A percentile compares a stretch with the other conserved stretches of the same genome.
Evolutionary conservation across 164 flowering plant genomes (phyloP).

Genomic region (Kalanchoe fedtschenkoi): DNA sequence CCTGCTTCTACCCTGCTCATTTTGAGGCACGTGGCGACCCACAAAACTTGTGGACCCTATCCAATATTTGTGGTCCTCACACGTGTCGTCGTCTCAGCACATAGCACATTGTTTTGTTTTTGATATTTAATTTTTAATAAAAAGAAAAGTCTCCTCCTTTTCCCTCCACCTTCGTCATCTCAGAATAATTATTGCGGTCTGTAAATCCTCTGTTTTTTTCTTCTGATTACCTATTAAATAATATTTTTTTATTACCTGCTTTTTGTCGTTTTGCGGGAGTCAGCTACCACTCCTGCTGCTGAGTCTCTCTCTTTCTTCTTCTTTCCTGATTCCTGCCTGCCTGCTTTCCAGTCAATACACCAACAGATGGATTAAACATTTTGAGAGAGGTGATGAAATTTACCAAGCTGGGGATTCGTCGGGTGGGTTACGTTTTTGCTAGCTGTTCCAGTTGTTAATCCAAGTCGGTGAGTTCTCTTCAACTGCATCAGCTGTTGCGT

Average conservation of each 20-base stretch:
- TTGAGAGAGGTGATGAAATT: background rate
- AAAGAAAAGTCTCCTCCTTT: conserved; percentile 2
- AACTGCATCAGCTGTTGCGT: background rate
- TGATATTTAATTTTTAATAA: too few relatives aligned
- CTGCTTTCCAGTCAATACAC: background rate
- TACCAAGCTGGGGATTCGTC: background rate
- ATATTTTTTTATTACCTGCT: background rate
- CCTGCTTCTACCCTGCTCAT: background rate
- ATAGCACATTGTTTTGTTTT: background rate
- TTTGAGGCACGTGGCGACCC: background rate
- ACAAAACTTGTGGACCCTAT: background rate
- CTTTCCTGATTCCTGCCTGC: background rate
- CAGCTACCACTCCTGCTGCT: background rate
- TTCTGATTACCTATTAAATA: background rate
- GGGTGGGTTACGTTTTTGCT: background rate
- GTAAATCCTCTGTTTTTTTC: background rate
- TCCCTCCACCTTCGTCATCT: too few relatives aligned
- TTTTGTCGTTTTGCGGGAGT: conserved; percentile 5
- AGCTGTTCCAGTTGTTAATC: background rate
- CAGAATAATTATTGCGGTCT: too few relatives aligned
- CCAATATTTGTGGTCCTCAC: background rate
- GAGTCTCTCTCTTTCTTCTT: background rate
- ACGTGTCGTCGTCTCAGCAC: background rate
- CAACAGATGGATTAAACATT: background rate
- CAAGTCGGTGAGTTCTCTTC: background rate